Base-by-base conservation (phyloP, 176 grass and related monocot species). In the Carex littledalei region DNA sequence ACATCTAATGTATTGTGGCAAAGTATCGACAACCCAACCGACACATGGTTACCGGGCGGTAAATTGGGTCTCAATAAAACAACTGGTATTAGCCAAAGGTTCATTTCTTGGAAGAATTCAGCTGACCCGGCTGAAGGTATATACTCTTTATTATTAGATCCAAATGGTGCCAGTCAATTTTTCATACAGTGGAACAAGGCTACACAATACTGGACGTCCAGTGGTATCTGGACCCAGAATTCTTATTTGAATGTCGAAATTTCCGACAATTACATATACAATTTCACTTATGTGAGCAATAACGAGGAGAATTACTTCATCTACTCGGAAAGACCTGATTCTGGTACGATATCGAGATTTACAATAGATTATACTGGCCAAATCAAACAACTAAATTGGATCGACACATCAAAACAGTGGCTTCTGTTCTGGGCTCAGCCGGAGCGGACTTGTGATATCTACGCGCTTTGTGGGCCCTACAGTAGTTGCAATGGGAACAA, bases 161-260 rank as follows among this genome's bases (percentile, higher is more conserved):
- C 92, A 0, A 91, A 89, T 31, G 87, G 91, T 66, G 86, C 84
- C 1, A 86, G n/a, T 0, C 89, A 91, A 62, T 94, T 90, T 61
- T 94, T 90, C 37, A 78, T 94, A 52, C 89, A 86, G 52, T 97
- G 95, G 95, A 97, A 94, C 22, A 34, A 91, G 15, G 84, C 90
- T 78, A 64, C 52, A 63, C 75, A 41, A 13, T 94, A 85, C 68
- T 91, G 91, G 92, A 84, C 26, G 24, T 24, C 15, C 14, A 97
- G 88, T 67, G 92, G 90, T 56, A 64, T 37, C 3, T 97, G 92
- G 94, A 84, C 24, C 21, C 5, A 21, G 22, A 64, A 4, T 75
- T 87, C 39, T 97, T 97, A 64, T 86, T 17, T 15, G n/a, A 34
- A 47, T 16, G 92, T 94, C 22, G 95, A 97, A 82, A 91, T 94